phyloP scores from a whole-genome alignment of 805 yeast species.

The Lachancea sp. region DNA sequence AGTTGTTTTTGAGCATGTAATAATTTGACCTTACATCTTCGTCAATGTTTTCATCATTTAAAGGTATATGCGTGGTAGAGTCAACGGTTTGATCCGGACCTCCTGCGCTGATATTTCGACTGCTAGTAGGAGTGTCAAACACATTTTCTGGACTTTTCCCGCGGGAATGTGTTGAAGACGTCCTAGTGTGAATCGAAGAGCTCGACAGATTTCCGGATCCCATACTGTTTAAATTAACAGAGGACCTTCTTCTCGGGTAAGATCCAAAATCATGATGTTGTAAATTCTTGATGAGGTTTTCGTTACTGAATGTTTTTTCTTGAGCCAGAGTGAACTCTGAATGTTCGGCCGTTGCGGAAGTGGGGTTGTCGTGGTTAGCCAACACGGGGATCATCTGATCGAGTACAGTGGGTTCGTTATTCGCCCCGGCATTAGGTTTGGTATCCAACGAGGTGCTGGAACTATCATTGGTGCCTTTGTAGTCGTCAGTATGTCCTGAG shows the following conservation, averaged over 20 bases:
- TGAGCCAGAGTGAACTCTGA: conserved; percentile 3
- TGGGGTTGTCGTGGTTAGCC: conserved; percentile 10
- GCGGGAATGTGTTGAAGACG: conserved; percentile 24
- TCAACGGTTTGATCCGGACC: background rate
- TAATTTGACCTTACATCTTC: conserved; percentile 12
- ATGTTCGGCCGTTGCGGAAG: conserved; percentile 6
- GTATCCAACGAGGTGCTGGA: conserved; percentile 14
- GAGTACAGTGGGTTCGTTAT: conserved; percentile 14
- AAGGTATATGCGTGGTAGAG: background rate
- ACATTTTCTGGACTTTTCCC: conserved; percentile 23
- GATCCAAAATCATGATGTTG: conserved; percentile 26
- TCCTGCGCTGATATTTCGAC: conserved; percentile 8
- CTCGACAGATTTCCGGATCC: conserved; percentile 11
- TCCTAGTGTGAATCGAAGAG: conserved; percentile 23
- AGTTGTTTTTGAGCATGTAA: conserved; percentile 32
- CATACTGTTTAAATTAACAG: conserved; percentile 9
- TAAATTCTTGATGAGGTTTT: conserved; percentile 20
- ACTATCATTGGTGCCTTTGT: conserved; percentile 17
- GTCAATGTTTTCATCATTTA: conserved; percentile 8
- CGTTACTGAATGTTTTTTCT: conserved; percentile 11
- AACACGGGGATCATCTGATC: conserved; percentile 25
- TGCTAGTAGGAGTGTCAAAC: conserved; percentile 22
- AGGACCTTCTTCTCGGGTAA: conserved; percentile 24
- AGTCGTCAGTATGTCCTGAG: conserved; percentile 21
- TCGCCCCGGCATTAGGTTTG: conserved; percentile 12